Evolutionary conservation across 164 flowering plant genomes (phyloP), one percentile per base, ranked within the genome.

Genomic region (Vitis rotundifolia): DNA sequence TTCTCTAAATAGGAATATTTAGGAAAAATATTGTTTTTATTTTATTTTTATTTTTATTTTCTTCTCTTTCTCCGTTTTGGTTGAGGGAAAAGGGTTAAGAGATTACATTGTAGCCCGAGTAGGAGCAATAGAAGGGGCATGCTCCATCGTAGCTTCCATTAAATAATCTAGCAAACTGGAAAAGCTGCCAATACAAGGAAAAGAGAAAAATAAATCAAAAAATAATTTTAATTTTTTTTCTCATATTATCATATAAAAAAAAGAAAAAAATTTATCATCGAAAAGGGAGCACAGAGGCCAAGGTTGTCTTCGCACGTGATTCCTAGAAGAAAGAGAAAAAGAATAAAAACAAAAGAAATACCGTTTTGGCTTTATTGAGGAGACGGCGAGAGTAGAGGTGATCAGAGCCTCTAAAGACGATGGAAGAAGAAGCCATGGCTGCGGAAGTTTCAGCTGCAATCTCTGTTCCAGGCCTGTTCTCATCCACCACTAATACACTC

Each of bases 81-180:
- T 3, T 0, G 44, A 37, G 44, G 44, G 5, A 37, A 37, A 37
- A 37, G 7, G 44, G 44, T 37, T 70, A 49, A 72, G 64, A 62
- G n/a, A 52, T 79, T 87, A 94, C 99, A 74, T 94, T 87, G 28
- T 78, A 92, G 70, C 99, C 97, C 0, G 99, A 92, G 71, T n/a
- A 80, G n/a, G 99, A 92, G 85, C 98, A 92, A 67, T 95, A 92
- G 78, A 91, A 91, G 31, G 98, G 99, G 85, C 99, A 91, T 73
- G 91, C 98, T 71, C 96, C 97, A 77, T 89, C 96, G 31, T 47
- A 92, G 3, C 88, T 91, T 75, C 94, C 97, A 70, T 84, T 92
- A 49, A 86, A 78, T 1, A 68, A 8, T 61, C 74, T 86, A 11
- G 98, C 97, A 61, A 91, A 88, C 50, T 79, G 12, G 66, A 88